A percentile compares a stretch with the other conserved stretches of the same genome.
phyloP scores from a whole-genome alignment of 345 rosid species.

The Boechera stricta region DNA sequence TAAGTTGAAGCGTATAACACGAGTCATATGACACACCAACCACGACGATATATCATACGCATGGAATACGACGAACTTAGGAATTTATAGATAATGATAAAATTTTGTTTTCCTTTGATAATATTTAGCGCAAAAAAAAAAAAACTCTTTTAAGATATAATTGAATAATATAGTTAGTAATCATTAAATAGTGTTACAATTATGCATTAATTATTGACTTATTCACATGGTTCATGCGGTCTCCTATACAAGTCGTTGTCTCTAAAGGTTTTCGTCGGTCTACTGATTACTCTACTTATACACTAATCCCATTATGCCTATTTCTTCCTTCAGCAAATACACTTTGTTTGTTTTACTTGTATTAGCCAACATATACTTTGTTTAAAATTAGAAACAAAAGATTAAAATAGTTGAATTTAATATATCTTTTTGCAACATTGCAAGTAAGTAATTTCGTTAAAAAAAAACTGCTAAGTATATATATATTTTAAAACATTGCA shows the following conservation, averaged over 20 bases:
- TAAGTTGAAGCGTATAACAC: constrained; percentile 20
- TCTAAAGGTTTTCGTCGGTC: constrained; percentile 18
- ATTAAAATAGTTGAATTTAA: no score
- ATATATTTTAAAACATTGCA: no score
- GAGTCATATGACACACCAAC: constrained; percentile 21
- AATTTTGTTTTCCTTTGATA: not conserved
- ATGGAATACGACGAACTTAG: not conserved
- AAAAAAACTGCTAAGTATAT: no score
- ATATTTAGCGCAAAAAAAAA: not conserved
- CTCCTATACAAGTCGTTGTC: constrained; percentile 19
- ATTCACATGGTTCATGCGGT: constrained; percentile 37
- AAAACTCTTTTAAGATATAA: not conserved
- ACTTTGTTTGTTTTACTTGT: not conserved
- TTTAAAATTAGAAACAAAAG: not conserved
- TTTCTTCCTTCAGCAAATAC: not conserved
- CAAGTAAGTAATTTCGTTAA: not conserved
- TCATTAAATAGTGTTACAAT: constrained; percentile 7
- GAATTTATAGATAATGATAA: not conserved
- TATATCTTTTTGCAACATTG: not conserved
- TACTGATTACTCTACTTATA: not conserved
- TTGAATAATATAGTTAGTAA: not conserved
- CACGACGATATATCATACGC: constrained; percentile 27
- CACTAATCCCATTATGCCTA: constrained; percentile 7
- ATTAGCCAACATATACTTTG: not conserved
- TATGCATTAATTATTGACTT: constrained; percentile 21